Evolutionary conservation across 257 asterid species (phyloP), one percentile per base, ranked within the genome.

Genomic region (Solanum lycopersicoides): DNA sequence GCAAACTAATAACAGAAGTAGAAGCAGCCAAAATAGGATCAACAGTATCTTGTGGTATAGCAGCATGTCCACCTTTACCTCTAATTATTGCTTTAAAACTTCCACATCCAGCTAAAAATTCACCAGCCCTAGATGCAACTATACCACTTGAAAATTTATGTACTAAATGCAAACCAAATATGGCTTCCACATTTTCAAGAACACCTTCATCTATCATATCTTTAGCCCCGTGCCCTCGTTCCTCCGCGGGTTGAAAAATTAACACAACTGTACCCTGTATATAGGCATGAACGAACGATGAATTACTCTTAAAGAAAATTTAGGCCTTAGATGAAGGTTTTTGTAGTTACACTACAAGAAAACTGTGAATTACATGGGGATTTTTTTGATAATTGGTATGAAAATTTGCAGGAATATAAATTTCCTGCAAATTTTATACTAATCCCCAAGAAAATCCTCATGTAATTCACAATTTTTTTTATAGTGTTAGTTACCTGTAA

Each of bases 211-310:
- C 85, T 42, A 93, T 83, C 94, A 93, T 92, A 35, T 91, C 84
- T 66, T 82, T 91, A 11, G 96, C 94, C 0, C 95, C 96, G 21
- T 83, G 85, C 1, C 96, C 96, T 50, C 32, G 82, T 83, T 93
- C 95, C 89, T 91, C 96, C 0, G 94, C 96, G 13, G 96, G 96
- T 88, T 93, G 96, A 77, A 92, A 93, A n/a, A 93, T 83, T n/a
- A 93, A 69, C 6, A 91, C 59, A 12, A 92, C 94, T 1, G 93
- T 93, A 84, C 96, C 96, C 66, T 56, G 60, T 53, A 56, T 56
- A 20, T 6, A 53, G 16, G 59, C 59, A 50, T 56, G 25, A 56
- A 56, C 66, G 12, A 56, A 56, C 66, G 25, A 56, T 56, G 66
- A 56, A 18, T 56, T 56, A 53, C 23, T 56, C 10, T 11, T 11